phyloP scores from a whole-genome alignment of 1,139 yeast genomes.

The Geotrichum siamense region DNA sequence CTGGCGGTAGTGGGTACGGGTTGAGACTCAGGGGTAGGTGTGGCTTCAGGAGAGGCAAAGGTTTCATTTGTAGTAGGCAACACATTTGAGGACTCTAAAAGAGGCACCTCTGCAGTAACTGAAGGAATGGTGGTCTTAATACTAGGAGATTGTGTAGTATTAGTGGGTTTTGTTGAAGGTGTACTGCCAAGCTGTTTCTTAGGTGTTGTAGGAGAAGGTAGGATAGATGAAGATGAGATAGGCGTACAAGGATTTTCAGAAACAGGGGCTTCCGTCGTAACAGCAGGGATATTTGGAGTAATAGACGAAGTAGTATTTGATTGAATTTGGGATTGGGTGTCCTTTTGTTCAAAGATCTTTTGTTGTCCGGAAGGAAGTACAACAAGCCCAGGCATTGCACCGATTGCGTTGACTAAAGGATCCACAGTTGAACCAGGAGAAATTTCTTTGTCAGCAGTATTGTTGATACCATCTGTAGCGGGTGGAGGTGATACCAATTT shows the following conservation, averaged over 20 bases:
- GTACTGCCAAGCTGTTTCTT: no score
- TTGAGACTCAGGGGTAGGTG: slow-evolving; percentile 4
- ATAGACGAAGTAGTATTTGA: slow-evolving; percentile 1
- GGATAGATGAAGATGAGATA: no score
- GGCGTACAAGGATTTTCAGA: neutral
- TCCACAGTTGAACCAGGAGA: slow-evolving; percentile 6
- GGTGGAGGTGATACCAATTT: slow-evolving; percentile 2
- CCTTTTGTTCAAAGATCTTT: slow-evolving; percentile 1
- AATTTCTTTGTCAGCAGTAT: slow-evolving; percentile 11
- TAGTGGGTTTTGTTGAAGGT: no score
- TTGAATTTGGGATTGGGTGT: neutral
- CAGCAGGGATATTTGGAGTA: slow-evolving; percentile 1
- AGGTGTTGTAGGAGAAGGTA: no score
- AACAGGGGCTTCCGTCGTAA: no score
- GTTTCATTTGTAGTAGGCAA: neutral
- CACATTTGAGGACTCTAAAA: neutral
- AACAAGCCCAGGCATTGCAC: slow-evolving; percentile 16
- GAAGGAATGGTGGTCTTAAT: no score
- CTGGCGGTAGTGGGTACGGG: neutral
- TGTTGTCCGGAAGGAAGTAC: slow-evolving; percentile 10
- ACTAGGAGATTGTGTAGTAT: no score
- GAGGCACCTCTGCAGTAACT: no score
- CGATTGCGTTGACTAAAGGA: slow-evolving; percentile 10
- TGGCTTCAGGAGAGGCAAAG: neutral
- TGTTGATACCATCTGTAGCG: slow-evolving; percentile 3